Evolutionary conservation across 2,329 filamentous ascomycete species (phyloP).

Genomic region (Ilyonectria destructans): DNA sequence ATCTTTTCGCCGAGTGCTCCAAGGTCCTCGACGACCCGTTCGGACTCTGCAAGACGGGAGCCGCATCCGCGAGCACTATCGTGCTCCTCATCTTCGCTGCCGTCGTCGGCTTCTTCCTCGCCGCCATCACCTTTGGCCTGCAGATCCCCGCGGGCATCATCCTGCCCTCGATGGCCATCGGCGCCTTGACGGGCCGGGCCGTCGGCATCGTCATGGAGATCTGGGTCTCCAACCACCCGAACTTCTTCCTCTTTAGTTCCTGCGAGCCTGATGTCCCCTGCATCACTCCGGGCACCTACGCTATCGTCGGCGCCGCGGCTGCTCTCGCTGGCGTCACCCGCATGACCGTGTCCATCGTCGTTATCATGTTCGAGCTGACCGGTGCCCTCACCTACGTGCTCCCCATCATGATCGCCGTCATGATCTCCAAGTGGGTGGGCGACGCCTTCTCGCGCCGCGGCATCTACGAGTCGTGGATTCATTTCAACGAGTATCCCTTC

Average conservation of each 20-base stretch:
- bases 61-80: slow-evolving; percentile 86
- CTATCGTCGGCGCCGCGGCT: slow-evolving; percentile 94
- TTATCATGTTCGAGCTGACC: slow-evolving; percentile 99
- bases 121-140: slow-evolving; percentile 91
- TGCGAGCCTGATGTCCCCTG: slow-evolving; percentile 92
- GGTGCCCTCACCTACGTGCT: slow-evolving; percentile 96
- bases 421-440: slow-evolving; percentile 98
- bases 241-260: slow-evolving; percentile 82
- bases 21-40: slow-evolving; percentile 88
- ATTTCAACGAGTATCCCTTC: slow-evolving; percentile 95
- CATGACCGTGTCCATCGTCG: slow-evolving; percentile 98
- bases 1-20: slow-evolving; percentile 92
- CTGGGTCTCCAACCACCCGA: slow-evolving; percentile 84
- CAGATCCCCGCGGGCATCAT: slow-evolving; percentile 97
- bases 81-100: slow-evolving; percentile 87
- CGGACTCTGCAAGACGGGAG: slow-evolving; percentile 90
- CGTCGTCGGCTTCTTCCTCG: slow-evolving; percentile 86
- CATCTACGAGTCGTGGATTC: slow-evolving; percentile 99
- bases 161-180: slow-evolving; percentile 95
- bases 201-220: slow-evolving; percentile 92
- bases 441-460: slow-evolving; percentile 93
- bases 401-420: slow-evolving; percentile 98
- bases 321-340: slow-evolving; percentile 94
- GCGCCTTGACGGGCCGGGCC: slow-evolving; percentile 90
- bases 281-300: slow-evolving; percentile 95